These are phyloP conservation scores for Scleromitrula shiraiana DNA, from an alignment of 2,329 filamentous ascomycete species.

Conservation along the genomic window DNA sequence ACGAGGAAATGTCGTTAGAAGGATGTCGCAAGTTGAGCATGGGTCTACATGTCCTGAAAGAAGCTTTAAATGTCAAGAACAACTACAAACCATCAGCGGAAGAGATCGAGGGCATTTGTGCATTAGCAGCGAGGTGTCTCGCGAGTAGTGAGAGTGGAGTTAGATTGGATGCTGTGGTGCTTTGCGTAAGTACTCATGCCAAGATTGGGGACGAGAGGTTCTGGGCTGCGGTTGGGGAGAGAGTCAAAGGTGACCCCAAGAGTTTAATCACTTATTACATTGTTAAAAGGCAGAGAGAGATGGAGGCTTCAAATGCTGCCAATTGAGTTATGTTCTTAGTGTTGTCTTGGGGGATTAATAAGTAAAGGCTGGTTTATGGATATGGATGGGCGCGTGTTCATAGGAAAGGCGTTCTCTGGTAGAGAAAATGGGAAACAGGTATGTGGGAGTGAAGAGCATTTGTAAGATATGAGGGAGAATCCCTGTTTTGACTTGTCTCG, in stretches of 20 bases:
- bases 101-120: conserved; percentile 45
- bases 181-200: conserved; percentile 66
- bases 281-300: conserved; percentile 58
- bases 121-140: conserved; percentile 47
- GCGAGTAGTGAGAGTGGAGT: conserved; percentile 55
- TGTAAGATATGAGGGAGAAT: too few species aligned
- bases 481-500: too few species aligned
- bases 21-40: conserved; percentile 50
- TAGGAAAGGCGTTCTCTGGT: too few species aligned
- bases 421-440: too few species aligned
- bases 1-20: conserved; percentile 35
- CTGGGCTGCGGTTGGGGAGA: conserved; percentile 55
- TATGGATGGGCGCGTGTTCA: too few species aligned
- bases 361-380: too few species aligned
- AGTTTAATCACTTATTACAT: conserved; percentile 77
- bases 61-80: conserved; percentile 40
- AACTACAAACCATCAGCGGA: conserved; percentile 41
- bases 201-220: conserved; percentile 53
- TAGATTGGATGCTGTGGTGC: conserved; percentile 67
- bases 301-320: too few species aligned
- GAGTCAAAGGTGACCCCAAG: conserved; percentile 62
- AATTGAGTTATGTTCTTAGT: too few species aligned
- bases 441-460: too few species aligned
- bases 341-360: too few species aligned
- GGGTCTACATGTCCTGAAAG: conserved; percentile 54